Percentiles rank a stretch among this genome's conserved stretches.
These are phyloP conservation scores for Ceratocystis huliohia DNA, from an alignment of 2,329 filamentous ascomycete species.

Conservation along the genomic window DNA sequence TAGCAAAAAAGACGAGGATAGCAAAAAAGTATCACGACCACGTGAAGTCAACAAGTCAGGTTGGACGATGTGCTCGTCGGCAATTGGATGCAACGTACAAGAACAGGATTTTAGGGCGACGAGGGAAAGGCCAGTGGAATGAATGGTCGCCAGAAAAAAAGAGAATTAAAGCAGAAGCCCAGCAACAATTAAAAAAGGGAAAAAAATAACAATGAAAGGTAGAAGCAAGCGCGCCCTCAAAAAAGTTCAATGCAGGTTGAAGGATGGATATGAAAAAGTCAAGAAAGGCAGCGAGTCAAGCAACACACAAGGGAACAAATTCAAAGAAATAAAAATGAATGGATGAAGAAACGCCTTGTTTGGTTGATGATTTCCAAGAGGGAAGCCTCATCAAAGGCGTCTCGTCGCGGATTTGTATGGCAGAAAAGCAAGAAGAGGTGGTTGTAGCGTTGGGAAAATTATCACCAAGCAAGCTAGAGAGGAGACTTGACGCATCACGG, in stretches of 20 bases:
- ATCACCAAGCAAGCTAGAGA: background rate
- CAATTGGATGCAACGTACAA: background rate
- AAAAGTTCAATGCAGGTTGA: conserved; percentile 10
- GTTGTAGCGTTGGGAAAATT: conserved; percentile 1
- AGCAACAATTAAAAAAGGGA: background rate
- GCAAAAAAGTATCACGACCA: background rate
- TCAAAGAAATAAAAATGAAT: conserved; percentile 13
- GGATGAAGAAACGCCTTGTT: conserved; percentile 13
- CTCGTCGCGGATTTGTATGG: conserved; percentile 14
- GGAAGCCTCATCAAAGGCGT: conserved; percentile 3
- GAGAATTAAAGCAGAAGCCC: conserved; percentile 8
- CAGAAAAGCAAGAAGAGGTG: background rate
- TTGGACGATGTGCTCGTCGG: too few relatives aligned
- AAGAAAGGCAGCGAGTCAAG: background rate
- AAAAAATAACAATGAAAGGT: conserved; percentile 7
- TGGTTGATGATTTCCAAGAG: background rate
- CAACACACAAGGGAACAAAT: background rate
- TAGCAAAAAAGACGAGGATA: background rate
- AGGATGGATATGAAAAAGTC: conserved; percentile 10
- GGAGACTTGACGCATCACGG: background rate
- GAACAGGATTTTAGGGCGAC: background rate
- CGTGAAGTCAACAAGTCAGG: too few relatives aligned
- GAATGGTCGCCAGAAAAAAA: background rate
- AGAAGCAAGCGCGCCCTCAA: conserved; percentile 12
- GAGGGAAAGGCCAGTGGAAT: background rate